Base-by-base conservation (phyloP, 345 rosid genomes). In the Durio zibethinus region DNA sequence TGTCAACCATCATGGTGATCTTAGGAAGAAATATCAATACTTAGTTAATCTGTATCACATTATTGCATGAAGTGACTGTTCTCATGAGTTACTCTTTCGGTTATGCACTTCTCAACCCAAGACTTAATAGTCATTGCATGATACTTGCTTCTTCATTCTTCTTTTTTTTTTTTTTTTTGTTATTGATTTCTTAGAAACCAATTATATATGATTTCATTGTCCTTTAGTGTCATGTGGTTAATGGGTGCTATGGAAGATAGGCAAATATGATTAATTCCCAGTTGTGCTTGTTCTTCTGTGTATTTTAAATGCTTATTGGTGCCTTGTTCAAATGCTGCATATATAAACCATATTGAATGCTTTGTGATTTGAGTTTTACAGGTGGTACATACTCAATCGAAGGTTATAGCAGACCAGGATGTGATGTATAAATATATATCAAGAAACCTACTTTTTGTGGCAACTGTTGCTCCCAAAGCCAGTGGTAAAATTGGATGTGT, bases 371-470 rank as follows among this genome's bases (percentile, higher is more conserved):
- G 72, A 65, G 73, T 53, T 81, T 79, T 79, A 61, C 84, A 96
- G 99, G 99, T 92, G 72, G 94, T 97, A 78, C 99, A 94, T 79
- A 97, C 98, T 78, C 99, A 94, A 88, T 98, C 98, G 76, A 97
- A 97, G 89, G 91, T 83, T 59, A 81, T 89, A 78, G 84, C 91
- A 78, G 98, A 97, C 56, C 95, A 93, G 81, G 98, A 94, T 81
- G 89, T 91, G 68, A 86, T 97, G 91, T 97, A 92, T 69, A 97
- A 97, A 83, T 94, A 92, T 52, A 84, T 94, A 79, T 97, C 99
- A 9, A 92, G 82, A 75, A 97, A 92, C 86, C 75, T 92, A 79
- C 91, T 97, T 63, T 97, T 94, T 84, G 91, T 97, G 72, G 98
- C 91, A 56, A 97, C 97, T 16, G 93, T 88, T 70, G 81, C 99